Base-by-base conservation (phyloP, 108 stramenopile genomes). In the Nitzschia sp. region DNA sequence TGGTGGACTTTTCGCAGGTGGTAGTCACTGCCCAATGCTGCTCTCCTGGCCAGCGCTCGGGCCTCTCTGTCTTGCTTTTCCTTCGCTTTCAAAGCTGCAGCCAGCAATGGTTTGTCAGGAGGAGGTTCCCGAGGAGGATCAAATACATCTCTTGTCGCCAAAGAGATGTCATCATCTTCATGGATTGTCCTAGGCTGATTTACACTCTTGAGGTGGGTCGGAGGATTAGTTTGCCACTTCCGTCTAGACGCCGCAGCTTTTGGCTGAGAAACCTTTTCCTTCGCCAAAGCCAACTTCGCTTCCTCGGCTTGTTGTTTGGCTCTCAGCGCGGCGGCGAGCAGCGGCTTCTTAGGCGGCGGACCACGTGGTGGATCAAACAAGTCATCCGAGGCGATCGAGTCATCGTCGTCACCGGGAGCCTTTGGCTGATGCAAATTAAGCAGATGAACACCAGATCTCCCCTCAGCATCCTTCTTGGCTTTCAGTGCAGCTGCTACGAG, bases 51-150 rank as follows among this genome's bases (percentile, higher is more conserved):
- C n/a, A n/a, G n/a, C n/a, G n/a, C n/a, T n/a, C n/a, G n/a, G n/a
- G n/a, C n/a, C 49, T 8, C 36, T 18, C 15, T 46, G 21, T 62
- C 61, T 15, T 26, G 61, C 26, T 70, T 28, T 48, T 29, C 68
- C 29, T 55, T 54, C 0, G 68, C 68, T 35, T 70, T 70, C 18
- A 59, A 8, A 19, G 68, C 68, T 1, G 68, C 68, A 27, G 56
- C 58, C 5, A 70, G 19, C 27, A 70, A 27, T 32, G 56, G 68
- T 21, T 59, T 70, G 5, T 13, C 25, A 6, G 56, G 46, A 6
- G 58, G 46, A 6, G 45, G 27, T 32, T 18, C 57, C 4, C 1
- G 30, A 26, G 64, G 64, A 29, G 48, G 18, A 31, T 65, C 64
- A 51, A 65, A 65, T 13, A 65, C 38, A 1, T 49, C 47, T 6